Percentiles rank a stretch among this genome's conserved stretches.
These are phyloP conservation scores for Conidiobolus incongruus DNA, from an alignment of 371 early-diverging fungal species.

Conservation along the genomic window DNA sequence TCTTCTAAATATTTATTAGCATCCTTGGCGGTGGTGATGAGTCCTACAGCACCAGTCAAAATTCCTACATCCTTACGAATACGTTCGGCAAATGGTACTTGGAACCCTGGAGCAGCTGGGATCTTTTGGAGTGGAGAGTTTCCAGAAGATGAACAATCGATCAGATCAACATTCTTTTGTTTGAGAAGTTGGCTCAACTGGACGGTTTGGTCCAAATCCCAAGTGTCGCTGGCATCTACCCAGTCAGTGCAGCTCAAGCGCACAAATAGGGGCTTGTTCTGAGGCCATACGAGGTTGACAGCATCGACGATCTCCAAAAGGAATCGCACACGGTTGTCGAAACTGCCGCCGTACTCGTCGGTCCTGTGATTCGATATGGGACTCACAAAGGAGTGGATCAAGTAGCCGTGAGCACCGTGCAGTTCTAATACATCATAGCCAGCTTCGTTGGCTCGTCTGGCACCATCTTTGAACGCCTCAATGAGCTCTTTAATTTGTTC, in stretches of 20 bases:
- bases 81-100: conserved; percentile 38
- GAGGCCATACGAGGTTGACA: conserved; percentile 46
- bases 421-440: conserved; percentile 68
- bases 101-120: conserved; percentile 27
- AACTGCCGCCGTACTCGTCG: conserved; percentile 58
- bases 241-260: conserved; percentile 58
- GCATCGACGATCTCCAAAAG: conserved; percentile 29
- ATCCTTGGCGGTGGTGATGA: conserved; percentile 32
- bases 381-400: conserved; percentile 56
- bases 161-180: conserved; percentile 42
- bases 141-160: conserved; percentile 55
- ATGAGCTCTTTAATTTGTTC: conserved; percentile 33
- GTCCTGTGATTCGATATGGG: conserved; percentile 60
- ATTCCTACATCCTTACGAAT: conserved; percentile 25
- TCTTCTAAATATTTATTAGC: conserved; percentile 40
- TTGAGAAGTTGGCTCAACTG: conserved; percentile 23
- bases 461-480: conserved; percentile 41
- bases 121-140: conserved; percentile 23
- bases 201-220: conserved; percentile 42
- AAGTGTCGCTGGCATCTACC: conserved; percentile 19
- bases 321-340: conserved; percentile 53
- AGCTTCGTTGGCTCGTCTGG: conserved; percentile 38
- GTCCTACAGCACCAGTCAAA: conserved; percentile 44
- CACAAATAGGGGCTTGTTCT: conserved; percentile 55
- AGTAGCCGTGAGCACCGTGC: conserved; percentile 52